Evolutionary conservation across 2,329 filamentous ascomycete genomes (phyloP), one percentile per base, ranked within the genome.

Genomic region (Parascedosporium putredinis): DNA sequence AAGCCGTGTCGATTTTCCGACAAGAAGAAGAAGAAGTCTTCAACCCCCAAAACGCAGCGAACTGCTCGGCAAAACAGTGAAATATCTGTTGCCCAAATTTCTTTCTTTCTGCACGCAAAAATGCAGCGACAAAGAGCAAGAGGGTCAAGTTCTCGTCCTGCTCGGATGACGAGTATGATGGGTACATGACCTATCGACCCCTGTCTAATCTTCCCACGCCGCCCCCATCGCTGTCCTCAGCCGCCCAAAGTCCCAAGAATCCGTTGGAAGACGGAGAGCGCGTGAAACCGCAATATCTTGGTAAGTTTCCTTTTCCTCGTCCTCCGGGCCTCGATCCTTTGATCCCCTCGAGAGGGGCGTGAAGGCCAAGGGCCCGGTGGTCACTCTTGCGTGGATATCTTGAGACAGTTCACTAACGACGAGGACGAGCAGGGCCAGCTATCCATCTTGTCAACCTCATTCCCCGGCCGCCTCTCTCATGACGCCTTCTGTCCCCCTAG

Each of bases 181-280:
- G 71, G 54, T 79, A 77, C 63, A 80, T 81, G 58, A 81, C 79
- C 55, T 85, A 84, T 64, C 75, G 79, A 45, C 81, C 81, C 8
- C 70, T 85, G 47, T 84, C 81, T 25, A 83, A 81, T 62, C 72
- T 85, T 20, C 81, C 81, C 20, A 85, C 81, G 48, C 81, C 81
- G 54, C 81, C 81, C 42, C 74, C 73, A 9, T 81, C 77, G 42
- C 73, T 72, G 46, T 69, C 69, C 16, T 69, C 69, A 38, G 66
- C 66, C 23, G 57, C 54, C 16, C 52, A 48, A 38, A 54, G 52
- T 45, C 47, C 47, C 25, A 44, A 22, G 40, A 50, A 50, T 33
- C 45, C 50, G 27, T 49, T 45, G 46, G 69, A 73, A 47, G 69
- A 73, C 58, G 69, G 66, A 51, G 71, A 73, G 54, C 61, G 64